These are phyloP conservation scores for Malus fusca DNA, from an alignment of 306 rosid species.

Conservation along the genomic window DNA sequence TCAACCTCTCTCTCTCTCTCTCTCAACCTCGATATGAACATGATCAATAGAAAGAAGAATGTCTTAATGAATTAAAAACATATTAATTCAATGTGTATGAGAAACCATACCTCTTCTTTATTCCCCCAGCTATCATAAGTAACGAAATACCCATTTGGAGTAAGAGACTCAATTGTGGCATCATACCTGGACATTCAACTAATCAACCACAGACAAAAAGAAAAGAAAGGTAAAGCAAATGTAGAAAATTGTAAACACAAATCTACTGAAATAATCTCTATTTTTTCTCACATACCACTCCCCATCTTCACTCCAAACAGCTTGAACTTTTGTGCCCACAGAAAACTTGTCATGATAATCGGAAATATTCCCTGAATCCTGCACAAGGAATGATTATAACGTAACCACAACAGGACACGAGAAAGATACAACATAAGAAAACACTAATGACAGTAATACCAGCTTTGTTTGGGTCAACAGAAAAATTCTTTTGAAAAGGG, in stretches of 20 bases:
- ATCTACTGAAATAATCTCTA: not conserved
- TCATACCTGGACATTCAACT: conserved; percentile 69
- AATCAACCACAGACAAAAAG: conserved; percentile 22
- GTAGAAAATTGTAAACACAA: not conserved
- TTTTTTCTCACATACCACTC: conserved; percentile 62
- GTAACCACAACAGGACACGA: not conserved
- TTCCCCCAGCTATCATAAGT: conserved; percentile 83
- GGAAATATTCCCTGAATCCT: conserved; percentile 45
- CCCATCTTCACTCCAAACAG: conserved; percentile 97
- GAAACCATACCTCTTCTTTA: conserved; percentile 77
- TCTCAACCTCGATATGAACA: too few relatives aligned
- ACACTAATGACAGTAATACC: not conserved
- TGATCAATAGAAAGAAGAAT: not conserved
- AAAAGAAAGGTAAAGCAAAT: conserved; percentile 16
- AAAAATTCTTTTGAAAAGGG: not conserved
- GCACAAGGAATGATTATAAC: conserved; percentile 5
- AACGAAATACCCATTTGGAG: conserved; percentile 77
- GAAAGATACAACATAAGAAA: not conserved
- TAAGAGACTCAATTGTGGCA: conserved; percentile 66
- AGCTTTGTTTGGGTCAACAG: not conserved
- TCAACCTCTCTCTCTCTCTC: not conserved
- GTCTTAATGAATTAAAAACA: not conserved
- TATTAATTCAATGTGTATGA: not conserved
- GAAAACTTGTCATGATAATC: conserved; percentile 54
- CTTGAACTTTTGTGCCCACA: conserved; percentile 75